Percentiles rank a stretch among this genome's conserved stretches.
Conservation (phyloP, 495 filamentous ascomycete genomes). For the Aspergillus heteromorphus region DNA sequence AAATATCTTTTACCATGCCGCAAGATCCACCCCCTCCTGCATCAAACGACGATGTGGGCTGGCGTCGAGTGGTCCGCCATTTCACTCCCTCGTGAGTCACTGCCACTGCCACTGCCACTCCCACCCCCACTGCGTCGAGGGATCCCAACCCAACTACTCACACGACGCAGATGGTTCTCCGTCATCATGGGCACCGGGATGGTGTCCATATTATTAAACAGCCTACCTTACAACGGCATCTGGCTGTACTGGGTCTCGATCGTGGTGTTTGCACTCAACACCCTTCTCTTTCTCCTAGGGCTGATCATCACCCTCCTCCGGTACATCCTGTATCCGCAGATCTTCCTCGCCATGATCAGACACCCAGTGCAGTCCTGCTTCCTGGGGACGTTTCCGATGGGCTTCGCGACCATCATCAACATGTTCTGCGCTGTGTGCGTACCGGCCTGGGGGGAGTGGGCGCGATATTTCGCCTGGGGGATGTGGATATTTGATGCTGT, state of each 20-base stretch:
- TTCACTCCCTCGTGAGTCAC: conserved; percentile 41
- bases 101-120: background rate
- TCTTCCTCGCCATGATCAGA: conserved; percentile 52
- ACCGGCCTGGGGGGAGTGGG: conserved; percentile 45
- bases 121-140: background rate
- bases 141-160: conserved; percentile 1
- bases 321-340: conserved; percentile 53
- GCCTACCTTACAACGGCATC: conserved; percentile 48
- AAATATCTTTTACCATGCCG: background rate
- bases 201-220: conserved; percentile 54
- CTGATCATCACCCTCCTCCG: conserved; percentile 45
- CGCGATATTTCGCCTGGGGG: conserved; percentile 40
- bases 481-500: conserved; percentile 57
- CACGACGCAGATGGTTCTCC: conserved; percentile 38
- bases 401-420: conserved; percentile 56
- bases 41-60: conserved; percentile 34
- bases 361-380: conserved; percentile 58
- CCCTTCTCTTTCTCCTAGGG: conserved; percentile 40
- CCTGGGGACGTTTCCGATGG: conserved; percentile 59
- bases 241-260: conserved; percentile 53
- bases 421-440: conserved; percentile 53
- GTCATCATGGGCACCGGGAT: conserved; percentile 65
- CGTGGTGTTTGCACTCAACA: conserved; percentile 50
- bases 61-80: conserved; percentile 43
- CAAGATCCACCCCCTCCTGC: background rate